phyloP scores from a whole-genome alignment of 2,329 filamentous ascomycete genomes.

The Diaporthe ilicicola region DNA sequence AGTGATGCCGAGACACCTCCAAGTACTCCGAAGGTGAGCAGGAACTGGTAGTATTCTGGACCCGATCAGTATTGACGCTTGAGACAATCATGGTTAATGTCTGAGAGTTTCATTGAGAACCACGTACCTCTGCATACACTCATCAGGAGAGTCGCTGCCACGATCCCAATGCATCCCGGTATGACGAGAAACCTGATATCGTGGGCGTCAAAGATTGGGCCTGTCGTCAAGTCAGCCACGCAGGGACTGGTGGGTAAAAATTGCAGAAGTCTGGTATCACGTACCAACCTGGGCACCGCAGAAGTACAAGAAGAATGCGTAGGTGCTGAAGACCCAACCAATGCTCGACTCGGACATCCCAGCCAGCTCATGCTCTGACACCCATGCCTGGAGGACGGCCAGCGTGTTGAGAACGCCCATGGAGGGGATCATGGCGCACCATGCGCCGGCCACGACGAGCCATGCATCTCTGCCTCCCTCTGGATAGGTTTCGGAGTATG shows the following conservation, averaged over 20 bases:
- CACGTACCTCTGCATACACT: slow-evolving; percentile 72
- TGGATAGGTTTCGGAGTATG: slow-evolving; percentile 69
- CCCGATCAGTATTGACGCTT: rapidly evolving
- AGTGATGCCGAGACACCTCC: slow-evolving; percentile 79
- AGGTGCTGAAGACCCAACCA: slow-evolving; percentile 89
- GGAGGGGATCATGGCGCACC: slow-evolving; percentile 77
- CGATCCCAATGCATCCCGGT: slow-evolving; percentile 69
- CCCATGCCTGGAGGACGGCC: slow-evolving; percentile 82
- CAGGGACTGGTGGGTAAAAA: neutral
- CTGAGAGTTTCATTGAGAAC: no score
- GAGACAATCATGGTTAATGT: neutral
- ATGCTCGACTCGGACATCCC: slow-evolving; percentile 73
- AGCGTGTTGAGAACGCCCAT: slow-evolving; percentile 84
- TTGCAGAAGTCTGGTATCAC: neutral
- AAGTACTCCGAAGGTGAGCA: slow-evolving; percentile 80
- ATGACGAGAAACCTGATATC: slow-evolving; percentile 81
- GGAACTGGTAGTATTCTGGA: slow-evolving; percentile 82
- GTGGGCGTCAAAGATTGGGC: slow-evolving; percentile 86
- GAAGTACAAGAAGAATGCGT: slow-evolving; percentile 84
- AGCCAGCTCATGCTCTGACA: slow-evolving; percentile 77
- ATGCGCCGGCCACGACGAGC: slow-evolving; percentile 85
- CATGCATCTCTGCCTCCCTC: slow-evolving; percentile 84
- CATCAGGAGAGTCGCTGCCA: slow-evolving; percentile 71
- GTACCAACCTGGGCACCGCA: slow-evolving; percentile 58
- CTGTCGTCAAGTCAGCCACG: slow-evolving; percentile 68